Base-by-base conservation (phyloP, 1,284 basidiomycete genomes). In the Naganishia cerealis region DNA sequence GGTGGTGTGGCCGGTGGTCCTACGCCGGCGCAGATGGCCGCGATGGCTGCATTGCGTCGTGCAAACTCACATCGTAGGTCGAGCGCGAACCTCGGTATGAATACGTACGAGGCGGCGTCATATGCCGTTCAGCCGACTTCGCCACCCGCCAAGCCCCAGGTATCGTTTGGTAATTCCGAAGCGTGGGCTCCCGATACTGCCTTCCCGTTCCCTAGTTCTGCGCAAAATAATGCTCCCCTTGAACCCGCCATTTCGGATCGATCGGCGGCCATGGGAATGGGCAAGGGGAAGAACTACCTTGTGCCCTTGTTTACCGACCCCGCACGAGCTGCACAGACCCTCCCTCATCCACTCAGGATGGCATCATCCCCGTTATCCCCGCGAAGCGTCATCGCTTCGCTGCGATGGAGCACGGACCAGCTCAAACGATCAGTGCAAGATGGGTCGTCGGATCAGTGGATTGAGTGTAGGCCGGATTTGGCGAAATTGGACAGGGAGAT, bases 21-120 rank as follows among this genome's bases (percentile, higher is more conserved):
- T 5, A 63, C 50, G 26, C 61, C 61, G 38, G 61, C 61, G 38
- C 61, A 63, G 29, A 63, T 63, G 61, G 61, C 61, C 6, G 61
- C 61, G 8, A 63, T 54, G 61, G 61, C 61, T n/a, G 61, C 61
- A 2, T 42, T 63, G 48, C 50, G 61, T 16, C 38, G 61, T 13
- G 61, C 61, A 24, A 63, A 63, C 54, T 52, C 52, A 24, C 61
- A 63, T 50, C 36, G 61, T 24, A 50, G 15, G 24, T 8, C 21
- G 7, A 50, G 46, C 24, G 24, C n/a, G 8, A 50, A 50, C 46
- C 13, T 50, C n/a, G 24, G 46, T 24, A 50, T 21, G 21, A 21
- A 50, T 24, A 50, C 9, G 7, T 18, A 50, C n/a, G 46, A 50
- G 46, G 21, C 46, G 46, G 46, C 46, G n/a, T 1, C 46, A 24